Conservation (phyloP, 768 basidiomycete species). For the Rhizopogon roseolus region DNA sequence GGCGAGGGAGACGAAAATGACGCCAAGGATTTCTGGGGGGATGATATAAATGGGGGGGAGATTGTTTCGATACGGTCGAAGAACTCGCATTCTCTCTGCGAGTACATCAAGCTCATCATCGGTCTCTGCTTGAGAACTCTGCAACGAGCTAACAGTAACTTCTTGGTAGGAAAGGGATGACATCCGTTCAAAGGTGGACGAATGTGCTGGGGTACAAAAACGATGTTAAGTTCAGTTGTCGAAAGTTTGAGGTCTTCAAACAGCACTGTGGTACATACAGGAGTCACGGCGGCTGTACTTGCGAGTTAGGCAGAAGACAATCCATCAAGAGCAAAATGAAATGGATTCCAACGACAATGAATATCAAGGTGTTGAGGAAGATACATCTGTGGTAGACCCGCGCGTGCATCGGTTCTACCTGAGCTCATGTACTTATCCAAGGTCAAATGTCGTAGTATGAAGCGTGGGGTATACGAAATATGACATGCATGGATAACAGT, state of each 20-base stretch:
- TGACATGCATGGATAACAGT: too few species aligned
- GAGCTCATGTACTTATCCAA: too few species aligned
- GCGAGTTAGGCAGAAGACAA: too few species aligned
- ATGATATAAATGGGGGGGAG: conserved; percentile 2
- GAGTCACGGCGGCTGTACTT: too few species aligned
- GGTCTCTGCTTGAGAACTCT: background rate
- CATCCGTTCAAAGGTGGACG: background rate
- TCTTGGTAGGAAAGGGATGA: background rate
- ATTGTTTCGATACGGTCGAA: conserved; percentile 2
- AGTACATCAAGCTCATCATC: conserved; percentile 1
- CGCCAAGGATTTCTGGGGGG: conserved; percentile 5
- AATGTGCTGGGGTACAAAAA: background rate
- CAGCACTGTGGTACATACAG: background rate
- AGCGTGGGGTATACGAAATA: too few species aligned
- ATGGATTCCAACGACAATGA: too few species aligned
- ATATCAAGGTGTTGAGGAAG: too few species aligned
- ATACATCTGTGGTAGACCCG: too few species aligned
- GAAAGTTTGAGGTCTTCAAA: background rate
- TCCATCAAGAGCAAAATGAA: too few species aligned
- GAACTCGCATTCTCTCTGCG: background rate
- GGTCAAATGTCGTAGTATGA: too few species aligned
- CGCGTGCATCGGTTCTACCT: too few species aligned
- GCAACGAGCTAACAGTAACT: background rate
- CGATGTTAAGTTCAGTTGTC: too few species aligned
- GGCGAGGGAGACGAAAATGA: conserved; percentile 1